phyloP scores from a whole-genome alignment of 805 yeast species.

The Saccharomyces mikatae region DNA sequence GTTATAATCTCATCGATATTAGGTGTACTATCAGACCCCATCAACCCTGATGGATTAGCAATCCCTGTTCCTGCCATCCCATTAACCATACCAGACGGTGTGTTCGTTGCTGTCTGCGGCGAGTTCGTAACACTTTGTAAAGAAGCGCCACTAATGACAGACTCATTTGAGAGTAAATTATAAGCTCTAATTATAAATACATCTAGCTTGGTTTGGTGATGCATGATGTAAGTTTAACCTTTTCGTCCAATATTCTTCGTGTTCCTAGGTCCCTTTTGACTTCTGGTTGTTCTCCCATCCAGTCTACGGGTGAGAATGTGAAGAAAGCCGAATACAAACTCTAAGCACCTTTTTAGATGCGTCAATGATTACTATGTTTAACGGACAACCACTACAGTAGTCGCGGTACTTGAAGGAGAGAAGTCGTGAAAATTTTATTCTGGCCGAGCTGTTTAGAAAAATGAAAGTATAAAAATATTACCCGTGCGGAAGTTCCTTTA shows the following conservation, averaged over 20 bases:
- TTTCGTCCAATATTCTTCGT: not conserved
- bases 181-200: constrained; percentile 23
- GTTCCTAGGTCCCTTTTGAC: not conserved
- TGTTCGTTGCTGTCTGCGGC: constrained; percentile 20
- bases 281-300: not conserved
- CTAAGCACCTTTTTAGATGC: not conserved
- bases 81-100: constrained; percentile 14
- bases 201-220: constrained; percentile 23
- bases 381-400: not conserved
- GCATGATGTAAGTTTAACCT: constrained; percentile 9
- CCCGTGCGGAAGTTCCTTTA: not conserved
- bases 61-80: not conserved
- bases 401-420: not conserved
- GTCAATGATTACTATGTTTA: not conserved
- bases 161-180: constrained; percentile 14
- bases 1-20: not conserved
- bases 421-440: not conserved
- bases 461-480: not conserved
- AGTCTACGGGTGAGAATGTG: not conserved
- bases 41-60: not conserved
- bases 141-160: constrained; percentile 13
- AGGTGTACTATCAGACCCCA: not conserved
- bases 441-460: not conserved
- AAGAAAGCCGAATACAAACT: not conserved
- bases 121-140: constrained; percentile 16